Evolutionary conservation across 768 basidiomycete species (phyloP), one percentile per base, ranked within the genome.

Genomic region (Collybiopsis confluens): DNA sequence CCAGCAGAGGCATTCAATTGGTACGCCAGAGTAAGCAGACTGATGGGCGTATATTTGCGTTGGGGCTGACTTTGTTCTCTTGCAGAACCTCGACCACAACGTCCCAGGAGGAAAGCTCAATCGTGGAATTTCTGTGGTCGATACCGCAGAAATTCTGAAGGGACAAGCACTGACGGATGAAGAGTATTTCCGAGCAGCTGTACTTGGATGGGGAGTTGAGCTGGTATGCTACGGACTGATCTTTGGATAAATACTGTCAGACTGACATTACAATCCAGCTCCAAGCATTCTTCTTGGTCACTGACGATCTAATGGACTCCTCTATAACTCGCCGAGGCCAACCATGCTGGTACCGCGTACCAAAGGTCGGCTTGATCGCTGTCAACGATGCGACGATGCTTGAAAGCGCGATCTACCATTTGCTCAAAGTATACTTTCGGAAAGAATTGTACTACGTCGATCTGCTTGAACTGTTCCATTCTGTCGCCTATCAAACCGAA

Each of bases 331-430:
- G 96, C 21, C 87, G 96, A 8, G 86, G 88, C 3, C 95, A 97
- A 69, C 89, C 94, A 1, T 99, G 96, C 73, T 99, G 92, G 91
- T 98, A 96, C 74, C 80, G 76, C 55, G 61, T 73, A 21, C 73
- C 73, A 2, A 61, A 68, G 10, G 84, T 96, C 57, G 85, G 85
- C 42, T 84, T 85, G 70, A 83, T 97, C 58, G 94, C 96, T 4
- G 88, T 98, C 74, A 98, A 98, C 75, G 96, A 98, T 66, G 75
- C 91, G 1, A 93, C 97, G 79, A 91, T 98, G 90, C 86, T 98
- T 68, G 92, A 94, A 68, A 85, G 82, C 8, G 88, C 94, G 20
- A 97, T 99, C 68, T 99, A 95, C 74, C 81, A 79, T 63, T 78
- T 99, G 40, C 75, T 98, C 65, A 94, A 90, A 73, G 81, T 79